Conservation (phyloP, 306 rosid species). For the Biancaea sappan region DNA sequence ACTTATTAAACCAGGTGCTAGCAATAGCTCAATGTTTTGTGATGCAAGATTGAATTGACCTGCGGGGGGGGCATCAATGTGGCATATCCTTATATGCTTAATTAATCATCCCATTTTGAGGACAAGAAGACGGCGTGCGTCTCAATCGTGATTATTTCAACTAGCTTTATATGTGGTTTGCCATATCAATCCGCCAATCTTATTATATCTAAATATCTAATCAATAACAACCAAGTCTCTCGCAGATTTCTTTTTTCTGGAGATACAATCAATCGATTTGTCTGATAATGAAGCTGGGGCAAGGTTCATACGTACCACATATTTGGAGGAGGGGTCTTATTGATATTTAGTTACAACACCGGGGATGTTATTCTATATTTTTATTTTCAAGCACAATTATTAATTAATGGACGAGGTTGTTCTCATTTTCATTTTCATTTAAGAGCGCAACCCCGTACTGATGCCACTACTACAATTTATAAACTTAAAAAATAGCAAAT, state of each 20-base stretch:
- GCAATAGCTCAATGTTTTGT: background rate
- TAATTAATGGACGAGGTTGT: background rate
- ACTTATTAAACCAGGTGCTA: background rate
- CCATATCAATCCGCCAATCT: no score
- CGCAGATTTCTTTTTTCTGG: no score
- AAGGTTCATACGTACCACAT: background rate
- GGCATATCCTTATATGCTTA: constrained; percentile 33
- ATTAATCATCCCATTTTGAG: background rate
- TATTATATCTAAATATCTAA: no score
- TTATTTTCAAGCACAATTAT: background rate
- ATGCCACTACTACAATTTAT: background rate
- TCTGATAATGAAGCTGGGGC: background rate
- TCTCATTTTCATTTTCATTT: background rate
- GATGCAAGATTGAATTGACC: background rate
- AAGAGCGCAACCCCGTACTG: background rate
- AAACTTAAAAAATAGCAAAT: background rate
- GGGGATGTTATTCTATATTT: background rate
- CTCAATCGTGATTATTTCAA: constrained; percentile 20
- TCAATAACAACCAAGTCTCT: no score
- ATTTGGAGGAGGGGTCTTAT: background rate
- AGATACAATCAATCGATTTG: no score
- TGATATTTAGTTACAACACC: background rate
- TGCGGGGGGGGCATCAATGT: background rate
- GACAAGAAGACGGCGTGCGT: background rate
- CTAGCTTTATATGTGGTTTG: constrained; percentile 21